Evolutionary conservation across 2,329 filamentous ascomycete genomes (phyloP).

Genomic region (Aspergillus neotritici): DNA sequence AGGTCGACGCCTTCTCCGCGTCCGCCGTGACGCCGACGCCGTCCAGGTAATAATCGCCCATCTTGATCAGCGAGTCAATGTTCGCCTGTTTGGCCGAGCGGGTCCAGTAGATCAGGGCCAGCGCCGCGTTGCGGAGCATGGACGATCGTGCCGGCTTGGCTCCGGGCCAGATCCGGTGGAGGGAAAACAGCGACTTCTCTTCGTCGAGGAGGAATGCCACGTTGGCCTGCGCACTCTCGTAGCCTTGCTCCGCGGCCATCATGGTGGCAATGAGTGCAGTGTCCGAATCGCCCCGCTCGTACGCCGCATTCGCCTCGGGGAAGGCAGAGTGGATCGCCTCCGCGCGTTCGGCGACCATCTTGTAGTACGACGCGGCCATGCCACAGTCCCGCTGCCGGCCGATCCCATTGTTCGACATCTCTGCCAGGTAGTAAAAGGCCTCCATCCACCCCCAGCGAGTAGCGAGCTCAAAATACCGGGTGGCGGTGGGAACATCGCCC

Average conservation of each 20-base stretch:
- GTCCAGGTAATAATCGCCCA: conserved; percentile 92
- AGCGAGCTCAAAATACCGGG: conserved; percentile 81
- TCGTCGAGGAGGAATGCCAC: conserved; percentile 82
- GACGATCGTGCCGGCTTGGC: conserved; percentile 37
- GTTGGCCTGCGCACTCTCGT: conserved; percentile 83
- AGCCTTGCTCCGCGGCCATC: conserved; percentile 87
- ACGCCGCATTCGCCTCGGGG: conserved; percentile 75
- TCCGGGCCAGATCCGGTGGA: conserved; percentile 50
- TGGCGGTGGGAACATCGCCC: conserved; percentile 73
- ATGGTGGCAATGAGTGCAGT: conserved; percentile 74
- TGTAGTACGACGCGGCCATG: conserved; percentile 76
- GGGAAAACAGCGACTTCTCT: conserved; percentile 55
- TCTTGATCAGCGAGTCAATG: conserved; percentile 90
- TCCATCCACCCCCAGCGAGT: conserved; percentile 78
- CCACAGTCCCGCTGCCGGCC: conserved; percentile 73
- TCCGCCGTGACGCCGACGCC: conserved; percentile 70
- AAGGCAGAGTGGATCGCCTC: conserved; percentile 72
- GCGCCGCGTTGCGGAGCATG: conserved; percentile 52
- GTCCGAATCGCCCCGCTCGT: conserved; percentile 71
- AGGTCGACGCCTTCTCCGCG: conserved; percentile 80
- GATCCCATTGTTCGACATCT: conserved; percentile 74
- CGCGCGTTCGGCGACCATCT: conserved; percentile 67
- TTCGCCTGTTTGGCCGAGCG: conserved; percentile 89
- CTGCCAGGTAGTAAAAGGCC: conserved; percentile 85
- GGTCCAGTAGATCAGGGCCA: conserved; percentile 91